Conservation (phyloP, 78 protist species). For the Capsaspora owczarzaki region DNA sequence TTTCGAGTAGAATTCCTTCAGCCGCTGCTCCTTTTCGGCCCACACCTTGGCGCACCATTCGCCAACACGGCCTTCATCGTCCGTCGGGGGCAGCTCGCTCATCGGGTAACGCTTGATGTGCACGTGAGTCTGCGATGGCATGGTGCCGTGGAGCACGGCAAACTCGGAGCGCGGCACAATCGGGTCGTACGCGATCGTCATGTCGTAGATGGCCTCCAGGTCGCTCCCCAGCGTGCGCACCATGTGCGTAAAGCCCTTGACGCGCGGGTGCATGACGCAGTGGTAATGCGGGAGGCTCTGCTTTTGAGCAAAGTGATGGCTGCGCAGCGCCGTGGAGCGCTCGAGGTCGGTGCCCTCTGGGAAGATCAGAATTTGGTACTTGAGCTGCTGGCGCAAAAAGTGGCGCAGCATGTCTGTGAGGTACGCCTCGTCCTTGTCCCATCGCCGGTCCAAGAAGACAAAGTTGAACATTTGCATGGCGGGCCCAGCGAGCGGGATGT, state of each 20-base stretch:
- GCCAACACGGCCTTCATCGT: too few species aligned
- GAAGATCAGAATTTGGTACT: not conserved
- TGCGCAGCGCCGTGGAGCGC: not conserved
- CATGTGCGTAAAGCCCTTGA: not conserved
- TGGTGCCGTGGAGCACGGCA: too few species aligned
- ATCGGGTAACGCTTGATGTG: too few species aligned
- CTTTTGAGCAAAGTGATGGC: slow-evolving; percentile 1
- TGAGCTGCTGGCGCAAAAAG: too few species aligned
- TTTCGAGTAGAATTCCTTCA: too few species aligned
- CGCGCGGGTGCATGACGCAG: not conserved
- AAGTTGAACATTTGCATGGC: not conserved
- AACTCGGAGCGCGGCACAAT: too few species aligned
- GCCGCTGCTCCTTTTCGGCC: too few species aligned
- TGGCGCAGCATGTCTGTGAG: not conserved
- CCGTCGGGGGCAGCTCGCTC: too few species aligned
- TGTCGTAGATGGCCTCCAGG: not conserved
- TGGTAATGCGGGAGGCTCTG: not conserved
- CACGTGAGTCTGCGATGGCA: too few species aligned
- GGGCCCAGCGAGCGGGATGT: not conserved
- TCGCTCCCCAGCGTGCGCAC: not conserved
- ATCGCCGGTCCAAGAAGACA: not conserved
- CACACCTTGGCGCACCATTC: too few species aligned
- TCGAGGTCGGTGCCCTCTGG: slow-evolving; percentile 15
- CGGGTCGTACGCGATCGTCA: not conserved
- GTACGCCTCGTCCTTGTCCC: not conserved